Conservation (phyloP, 345 rosid genomes). For the Bretschneidera sinensis region DNA sequence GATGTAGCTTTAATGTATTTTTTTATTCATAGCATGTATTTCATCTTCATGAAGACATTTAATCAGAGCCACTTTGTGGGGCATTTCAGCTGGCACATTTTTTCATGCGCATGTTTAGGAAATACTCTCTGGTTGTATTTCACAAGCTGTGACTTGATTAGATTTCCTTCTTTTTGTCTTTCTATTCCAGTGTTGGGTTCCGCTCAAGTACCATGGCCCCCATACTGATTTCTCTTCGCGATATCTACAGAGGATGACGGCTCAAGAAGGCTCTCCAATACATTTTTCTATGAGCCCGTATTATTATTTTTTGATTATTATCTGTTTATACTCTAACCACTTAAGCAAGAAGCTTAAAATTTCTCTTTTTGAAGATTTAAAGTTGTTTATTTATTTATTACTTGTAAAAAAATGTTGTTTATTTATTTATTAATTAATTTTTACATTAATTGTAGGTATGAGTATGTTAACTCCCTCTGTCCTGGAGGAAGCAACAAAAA, state of each 20-base stretch:
- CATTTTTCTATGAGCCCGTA: constrained; percentile 74
- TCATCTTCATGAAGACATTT: no score
- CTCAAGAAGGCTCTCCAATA: constrained; percentile 44
- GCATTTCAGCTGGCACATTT: no score
- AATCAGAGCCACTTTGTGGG: no score
- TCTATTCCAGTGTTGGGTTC: constrained; percentile 58
- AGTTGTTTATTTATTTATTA: no score
- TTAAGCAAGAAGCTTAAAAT: neutral
- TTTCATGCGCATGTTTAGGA: no score
- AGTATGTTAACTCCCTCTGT: constrained; percentile 62
- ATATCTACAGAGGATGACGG: constrained; percentile 55
- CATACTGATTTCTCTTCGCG: constrained; percentile 56
- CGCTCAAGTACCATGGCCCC: constrained; percentile 69
- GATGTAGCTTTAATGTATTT: no score
- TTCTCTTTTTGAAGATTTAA: neutral
- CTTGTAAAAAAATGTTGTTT: neutral
- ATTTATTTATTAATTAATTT: constrained; percentile 14
- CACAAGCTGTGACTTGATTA: constrained; percentile 12
- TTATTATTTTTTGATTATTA: no score
- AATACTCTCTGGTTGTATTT: constrained; percentile 11
- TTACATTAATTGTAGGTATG: constrained; percentile 55
- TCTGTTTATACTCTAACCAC: constrained; percentile 2
- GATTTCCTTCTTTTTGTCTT: constrained; percentile 11
- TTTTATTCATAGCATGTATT: no score
- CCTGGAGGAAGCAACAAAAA: constrained; percentile 41